phyloP scores from a whole-genome alignment of 805 yeast genomes.

The Kuraishia floccosa region DNA sequence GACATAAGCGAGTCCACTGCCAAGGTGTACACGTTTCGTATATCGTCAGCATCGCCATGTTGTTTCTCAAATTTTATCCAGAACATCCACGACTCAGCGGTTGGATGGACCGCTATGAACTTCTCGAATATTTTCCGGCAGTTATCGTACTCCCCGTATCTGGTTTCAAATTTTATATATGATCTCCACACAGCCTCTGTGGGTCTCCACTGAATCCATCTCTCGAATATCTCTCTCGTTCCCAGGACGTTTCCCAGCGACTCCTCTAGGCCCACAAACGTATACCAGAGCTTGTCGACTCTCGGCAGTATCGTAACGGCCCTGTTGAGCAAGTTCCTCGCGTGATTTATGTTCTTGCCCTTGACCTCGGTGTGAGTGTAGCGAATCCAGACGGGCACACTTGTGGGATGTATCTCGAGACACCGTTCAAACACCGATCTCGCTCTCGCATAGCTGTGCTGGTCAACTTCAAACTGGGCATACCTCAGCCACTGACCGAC shows the following conservation, averaged over 20 bases:
- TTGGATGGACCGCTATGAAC: conserved; percentile 42
- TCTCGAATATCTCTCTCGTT: conserved; percentile 54
- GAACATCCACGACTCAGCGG: conserved; percentile 50
- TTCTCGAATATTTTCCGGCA: conserved; percentile 48
- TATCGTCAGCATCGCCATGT: conserved; percentile 29
- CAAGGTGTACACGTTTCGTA: conserved; percentile 54
- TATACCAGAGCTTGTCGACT: conserved; percentile 79
- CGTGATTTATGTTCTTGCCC: conserved; percentile 70
- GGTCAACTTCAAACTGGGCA: conserved; percentile 79
- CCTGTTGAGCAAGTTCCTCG: conserved; percentile 73
- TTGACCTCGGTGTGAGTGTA: conserved; percentile 74
- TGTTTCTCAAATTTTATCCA: conserved; percentile 69
- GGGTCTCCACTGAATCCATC: conserved; percentile 81
- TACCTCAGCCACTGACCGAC: conserved; percentile 86
- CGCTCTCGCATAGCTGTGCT: conserved; percentile 68
- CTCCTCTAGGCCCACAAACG: conserved; percentile 77
- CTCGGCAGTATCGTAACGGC: conserved; percentile 68
- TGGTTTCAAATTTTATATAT: conserved; percentile 58
- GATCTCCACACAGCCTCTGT: conserved; percentile 57
- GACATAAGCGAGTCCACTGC: conserved; percentile 44
- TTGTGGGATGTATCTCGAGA: conserved; percentile 58
- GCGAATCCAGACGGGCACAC: conserved; percentile 77
- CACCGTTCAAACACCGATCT: conserved; percentile 86
- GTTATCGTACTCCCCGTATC: conserved; percentile 41
- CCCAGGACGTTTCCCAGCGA: conserved; percentile 51